These are phyloP conservation scores for Penicillium argentinense DNA, from an alignment of 495 filamentous ascomycete genomes.

Conservation along the genomic window DNA sequence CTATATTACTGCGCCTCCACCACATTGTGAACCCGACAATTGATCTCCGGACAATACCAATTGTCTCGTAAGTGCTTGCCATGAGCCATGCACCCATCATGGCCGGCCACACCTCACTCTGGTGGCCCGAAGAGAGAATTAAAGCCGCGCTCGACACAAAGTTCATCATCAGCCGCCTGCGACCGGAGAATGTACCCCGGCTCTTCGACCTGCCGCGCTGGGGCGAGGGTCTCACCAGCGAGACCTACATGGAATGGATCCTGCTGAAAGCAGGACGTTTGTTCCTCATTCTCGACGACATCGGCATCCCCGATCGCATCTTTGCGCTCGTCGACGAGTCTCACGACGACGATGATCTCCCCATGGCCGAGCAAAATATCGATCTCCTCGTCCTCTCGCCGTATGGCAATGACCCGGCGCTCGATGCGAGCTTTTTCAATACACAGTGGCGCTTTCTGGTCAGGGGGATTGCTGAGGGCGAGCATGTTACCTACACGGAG, in stretches of 20 bases:
- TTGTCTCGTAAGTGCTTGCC: too few species aligned
- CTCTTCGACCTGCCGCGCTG: conserved; percentile 73
- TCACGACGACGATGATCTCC: conserved; percentile 87
- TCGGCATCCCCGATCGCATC: conserved; percentile 80
- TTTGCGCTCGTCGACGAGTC: conserved; percentile 83
- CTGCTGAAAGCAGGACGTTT: conserved; percentile 72
- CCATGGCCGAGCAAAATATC: conserved; percentile 70
- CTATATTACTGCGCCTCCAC: too few species aligned
- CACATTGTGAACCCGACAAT: too few species aligned
- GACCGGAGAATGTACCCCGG: conserved; percentile 60
- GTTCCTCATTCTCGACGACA: conserved; percentile 78
- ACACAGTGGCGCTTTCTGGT: conserved; percentile 82
- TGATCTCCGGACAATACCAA: too few species aligned
- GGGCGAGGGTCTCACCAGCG: conserved; percentile 85
- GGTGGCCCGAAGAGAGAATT: conserved; percentile 82
- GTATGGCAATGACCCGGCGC: conserved; percentile 52
- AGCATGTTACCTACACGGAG: conserved; percentile 70
- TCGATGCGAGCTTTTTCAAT: conserved; percentile 74
- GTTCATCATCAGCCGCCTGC: conserved; percentile 66
- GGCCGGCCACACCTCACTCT: conserved; percentile 50
- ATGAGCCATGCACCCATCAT: conserved; percentile 26
- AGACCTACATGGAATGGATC: conserved; percentile 94
- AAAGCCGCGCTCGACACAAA: conserved; percentile 67
- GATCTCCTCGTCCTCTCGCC: conserved; percentile 63
- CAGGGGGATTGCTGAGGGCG: conserved; percentile 65